phyloP scores from a whole-genome alignment of 495 filamentous ascomycete genomes.

The Neurospora sp. region DNA sequence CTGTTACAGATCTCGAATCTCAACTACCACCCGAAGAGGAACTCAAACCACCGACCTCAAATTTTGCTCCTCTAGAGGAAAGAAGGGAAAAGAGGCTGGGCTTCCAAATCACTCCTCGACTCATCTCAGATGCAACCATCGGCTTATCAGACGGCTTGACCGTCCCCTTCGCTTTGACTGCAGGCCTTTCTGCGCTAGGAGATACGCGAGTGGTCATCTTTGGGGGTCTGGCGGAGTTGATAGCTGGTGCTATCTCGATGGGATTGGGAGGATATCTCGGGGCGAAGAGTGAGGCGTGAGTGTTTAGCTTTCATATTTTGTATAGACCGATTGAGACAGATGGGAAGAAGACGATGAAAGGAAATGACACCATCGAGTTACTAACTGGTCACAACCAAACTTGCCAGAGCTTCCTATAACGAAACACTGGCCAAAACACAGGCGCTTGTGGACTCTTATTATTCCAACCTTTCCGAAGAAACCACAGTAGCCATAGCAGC shows the following conservation, averaged over 20 bases:
- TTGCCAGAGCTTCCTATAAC: conserved; percentile 9
- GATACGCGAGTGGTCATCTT: conserved; percentile 49
- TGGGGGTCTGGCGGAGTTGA: conserved; percentile 56
- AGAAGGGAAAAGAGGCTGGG: not conserved
- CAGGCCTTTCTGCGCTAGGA: conserved; percentile 45
- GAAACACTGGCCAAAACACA: conserved; percentile 4
- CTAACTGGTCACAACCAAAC: not conserved
- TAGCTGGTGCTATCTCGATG: conserved; percentile 55
- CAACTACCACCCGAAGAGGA: conserved; percentile 1
- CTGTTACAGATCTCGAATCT: not conserved
- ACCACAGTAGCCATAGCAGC: not conserved
- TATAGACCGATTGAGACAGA: not conserved
- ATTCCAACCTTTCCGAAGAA: not conserved
- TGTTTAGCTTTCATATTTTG: not conserved
- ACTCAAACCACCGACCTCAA: not conserved
- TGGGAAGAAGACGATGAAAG: not conserved
- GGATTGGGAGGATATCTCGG: conserved; percentile 52
- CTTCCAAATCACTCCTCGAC: conserved; percentile 14
- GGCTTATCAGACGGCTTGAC: conserved; percentile 51
- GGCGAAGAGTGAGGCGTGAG: conserved; percentile 31
- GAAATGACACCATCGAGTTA: not conserved
- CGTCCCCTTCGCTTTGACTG: conserved; percentile 51
- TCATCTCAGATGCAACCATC: conserved; percentile 40
- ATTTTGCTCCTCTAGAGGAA: not conserved
- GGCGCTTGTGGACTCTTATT: not conserved